phyloP scores from a whole-genome alignment of 2,329 filamentous ascomycete genomes.

The Aaosphaeria arxii region DNA sequence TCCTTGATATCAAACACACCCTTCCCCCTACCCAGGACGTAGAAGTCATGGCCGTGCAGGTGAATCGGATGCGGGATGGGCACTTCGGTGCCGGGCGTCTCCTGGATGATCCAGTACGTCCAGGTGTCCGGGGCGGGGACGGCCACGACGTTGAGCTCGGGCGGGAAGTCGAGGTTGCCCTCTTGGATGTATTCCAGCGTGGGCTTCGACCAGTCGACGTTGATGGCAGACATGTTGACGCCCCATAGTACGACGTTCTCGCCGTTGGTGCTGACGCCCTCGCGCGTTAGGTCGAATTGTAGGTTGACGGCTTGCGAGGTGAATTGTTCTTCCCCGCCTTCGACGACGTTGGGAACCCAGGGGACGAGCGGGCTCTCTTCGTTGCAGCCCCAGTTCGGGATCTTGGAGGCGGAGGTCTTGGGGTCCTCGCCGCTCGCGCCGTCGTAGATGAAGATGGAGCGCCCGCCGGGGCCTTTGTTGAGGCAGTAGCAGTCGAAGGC shows the following conservation, averaged over 20 bases:
- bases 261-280: slow-evolving; percentile 32
- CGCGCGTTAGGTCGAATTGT: slow-evolving; percentile 26
- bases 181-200: slow-evolving; percentile 43
- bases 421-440: slow-evolving; percentile 14
- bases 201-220: slow-evolving; percentile 42
- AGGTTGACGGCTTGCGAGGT: slow-evolving; percentile 27
- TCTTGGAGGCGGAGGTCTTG: slow-evolving; percentile 11
- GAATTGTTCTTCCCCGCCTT: slow-evolving; percentile 21
- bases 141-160: slow-evolving; percentile 39
- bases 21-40: slow-evolving; percentile 15
- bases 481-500: slow-evolving; percentile 32
- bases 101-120: slow-evolving; percentile 40
- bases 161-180: slow-evolving; percentile 40
- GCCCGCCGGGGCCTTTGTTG: slow-evolving; percentile 26
- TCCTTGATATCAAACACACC: slow-evolving; percentile 10
- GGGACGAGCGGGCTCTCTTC: slow-evolving; percentile 24
- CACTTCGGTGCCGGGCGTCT: slow-evolving; percentile 9
- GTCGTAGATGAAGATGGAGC: slow-evolving; percentile 36
- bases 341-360: slow-evolving; percentile 31
- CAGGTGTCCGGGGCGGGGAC: slow-evolving; percentile 32
- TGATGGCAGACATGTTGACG: slow-evolving; percentile 41
- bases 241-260: slow-evolving; percentile 40
- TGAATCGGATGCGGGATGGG: slow-evolving; percentile 34
- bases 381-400: slow-evolving; percentile 17
- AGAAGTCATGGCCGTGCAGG: slow-evolving; percentile 39